Evolutionary conservation across 495 filamentous ascomycete species (phyloP).

Genomic region (Cryomyces minteri): DNA sequence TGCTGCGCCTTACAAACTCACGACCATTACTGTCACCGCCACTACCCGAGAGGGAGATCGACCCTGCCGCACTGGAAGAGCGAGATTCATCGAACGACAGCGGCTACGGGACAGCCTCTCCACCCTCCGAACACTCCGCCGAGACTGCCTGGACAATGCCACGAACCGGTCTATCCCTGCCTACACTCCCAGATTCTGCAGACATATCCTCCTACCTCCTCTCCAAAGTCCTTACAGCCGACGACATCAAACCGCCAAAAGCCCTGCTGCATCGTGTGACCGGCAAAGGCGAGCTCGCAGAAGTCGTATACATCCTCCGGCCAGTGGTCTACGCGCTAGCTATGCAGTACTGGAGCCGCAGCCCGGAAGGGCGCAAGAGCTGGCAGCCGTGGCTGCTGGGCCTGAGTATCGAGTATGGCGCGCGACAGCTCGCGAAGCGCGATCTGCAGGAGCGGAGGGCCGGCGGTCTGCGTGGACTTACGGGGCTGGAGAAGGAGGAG

Average conservation of each 20-base stretch:
- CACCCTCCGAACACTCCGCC: slow-evolving; percentile 25
- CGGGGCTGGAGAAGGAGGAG: slow-evolving; percentile 76
- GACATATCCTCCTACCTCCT: slow-evolving; percentile 77
- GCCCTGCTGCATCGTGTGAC: slow-evolving; percentile 61
- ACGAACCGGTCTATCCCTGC: slow-evolving; percentile 68
- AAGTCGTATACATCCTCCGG: slow-evolving; percentile 77
- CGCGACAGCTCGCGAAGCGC: slow-evolving; percentile 61
- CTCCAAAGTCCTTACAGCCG: slow-evolving; percentile 79
- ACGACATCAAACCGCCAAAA: slow-evolving; percentile 84
- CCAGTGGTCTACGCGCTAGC: slow-evolving; percentile 80
- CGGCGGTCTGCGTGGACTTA: slow-evolving; percentile 50
- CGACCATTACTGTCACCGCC: slow-evolving; percentile 70
- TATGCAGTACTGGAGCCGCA: slow-evolving; percentile 46
- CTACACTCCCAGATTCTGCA: slow-evolving; percentile 54
- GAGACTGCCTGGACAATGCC: slow-evolving; percentile 72
- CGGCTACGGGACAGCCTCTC: slow-evolving; percentile 2
- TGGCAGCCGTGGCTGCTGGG: slow-evolving; percentile 91
- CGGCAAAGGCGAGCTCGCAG: slow-evolving; percentile 55
- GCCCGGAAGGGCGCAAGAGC: slow-evolving; percentile 31
- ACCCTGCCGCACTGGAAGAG: slow-evolving; percentile 42
- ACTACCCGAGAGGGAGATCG: slow-evolving; percentile 68
- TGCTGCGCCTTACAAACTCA: slow-evolving; percentile 69
- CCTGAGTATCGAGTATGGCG: slow-evolving; percentile 69
- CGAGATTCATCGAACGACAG: slow-evolving; percentile 25
- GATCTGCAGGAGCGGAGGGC: slow-evolving; percentile 47